Evolutionary conservation across 805 yeast species (phyloP).

Genomic region (Zygosaccharomyces bisporus): DNA sequence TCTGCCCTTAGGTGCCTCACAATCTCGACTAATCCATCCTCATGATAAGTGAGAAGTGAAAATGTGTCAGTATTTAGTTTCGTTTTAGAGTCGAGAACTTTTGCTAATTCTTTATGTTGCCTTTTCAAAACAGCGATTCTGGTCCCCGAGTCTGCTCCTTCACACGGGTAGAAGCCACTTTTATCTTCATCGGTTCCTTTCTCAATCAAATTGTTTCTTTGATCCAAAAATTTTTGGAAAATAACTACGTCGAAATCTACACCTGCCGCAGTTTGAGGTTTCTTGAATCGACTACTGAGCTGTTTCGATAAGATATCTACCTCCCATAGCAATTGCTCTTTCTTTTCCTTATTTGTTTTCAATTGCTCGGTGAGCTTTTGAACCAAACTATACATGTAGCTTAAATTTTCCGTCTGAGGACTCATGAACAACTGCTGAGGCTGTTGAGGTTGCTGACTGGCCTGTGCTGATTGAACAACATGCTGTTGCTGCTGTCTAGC

Average conservation of each 20-base stretch:
- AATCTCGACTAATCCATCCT: slow-evolving; percentile 19
- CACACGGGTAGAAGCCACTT: not conserved
- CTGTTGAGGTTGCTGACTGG: slow-evolving; percentile 16
- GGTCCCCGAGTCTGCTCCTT: not conserved
- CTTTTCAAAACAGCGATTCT: slow-evolving; percentile 5
- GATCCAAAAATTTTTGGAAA: slow-evolving; percentile 18
- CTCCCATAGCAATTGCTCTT: slow-evolving; percentile 19
- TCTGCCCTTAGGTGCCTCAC: slow-evolving; percentile 21
- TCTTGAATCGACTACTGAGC: slow-evolving; percentile 13
- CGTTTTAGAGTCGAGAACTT: slow-evolving; percentile 13
- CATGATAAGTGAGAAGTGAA: slow-evolving; percentile 20
- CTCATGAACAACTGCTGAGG: slow-evolving; percentile 28
- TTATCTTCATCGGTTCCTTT: slow-evolving; percentile 1
- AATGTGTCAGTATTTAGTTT: slow-evolving; percentile 16
- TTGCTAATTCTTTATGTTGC: slow-evolving; percentile 18
- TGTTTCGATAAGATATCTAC: slow-evolving; percentile 23
- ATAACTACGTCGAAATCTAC: slow-evolving; percentile 19
- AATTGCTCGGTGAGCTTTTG: slow-evolving; percentile 19
- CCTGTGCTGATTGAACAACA: not conserved
- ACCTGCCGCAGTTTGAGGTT: slow-evolving; percentile 2
- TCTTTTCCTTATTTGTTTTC: slow-evolving; percentile 20
- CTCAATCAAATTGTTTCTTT: slow-evolving; percentile 8
- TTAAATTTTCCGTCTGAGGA: slow-evolving; percentile 30
- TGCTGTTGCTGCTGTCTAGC: slow-evolving; percentile 5
- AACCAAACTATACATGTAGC: slow-evolving; percentile 25